phyloP scores from a whole-genome alignment of 306 rosid genomes.

The Vachellia pachyceras region DNA sequence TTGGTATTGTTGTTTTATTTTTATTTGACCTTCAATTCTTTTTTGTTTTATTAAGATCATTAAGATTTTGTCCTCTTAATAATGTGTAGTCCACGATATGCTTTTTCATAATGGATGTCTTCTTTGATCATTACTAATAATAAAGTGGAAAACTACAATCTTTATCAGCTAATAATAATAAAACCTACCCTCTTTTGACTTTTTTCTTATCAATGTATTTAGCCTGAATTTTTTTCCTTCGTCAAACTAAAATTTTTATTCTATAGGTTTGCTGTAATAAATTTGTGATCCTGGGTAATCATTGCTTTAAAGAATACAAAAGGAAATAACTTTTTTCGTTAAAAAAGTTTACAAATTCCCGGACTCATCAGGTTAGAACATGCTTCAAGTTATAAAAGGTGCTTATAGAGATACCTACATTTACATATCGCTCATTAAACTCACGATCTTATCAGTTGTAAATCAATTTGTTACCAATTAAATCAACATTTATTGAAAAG shows the following conservation, averaged over 20 bases:
- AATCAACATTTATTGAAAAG: no score
- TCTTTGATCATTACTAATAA: not conserved
- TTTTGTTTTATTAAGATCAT: not conserved
- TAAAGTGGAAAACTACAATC: not conserved
- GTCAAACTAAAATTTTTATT: no score
- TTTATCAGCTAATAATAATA: not conserved
- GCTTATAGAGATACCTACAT: no score
- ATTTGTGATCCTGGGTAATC: not conserved
- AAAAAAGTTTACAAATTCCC: no score
- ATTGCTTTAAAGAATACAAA: not conserved
- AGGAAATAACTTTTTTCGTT: no score
- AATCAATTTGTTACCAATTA: no score
- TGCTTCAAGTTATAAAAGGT: no score
- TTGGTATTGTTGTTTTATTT: not conserved
- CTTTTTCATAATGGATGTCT: conserved; percentile 18
- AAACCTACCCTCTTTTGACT: not conserved
- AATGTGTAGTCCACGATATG: conserved; percentile 6
- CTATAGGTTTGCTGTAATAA: not conserved
- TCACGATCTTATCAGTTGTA: no score
- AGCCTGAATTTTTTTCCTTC: not conserved
- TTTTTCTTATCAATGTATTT: not conserved
- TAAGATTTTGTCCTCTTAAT: not conserved
- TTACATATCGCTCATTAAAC: no score
- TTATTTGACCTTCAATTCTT: not conserved
- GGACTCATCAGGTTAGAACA: no score